These are phyloP conservation scores for Dillenia suffruticosa DNA, from an alignment of 164 flowering plant species.

Conservation along the genomic window DNA sequence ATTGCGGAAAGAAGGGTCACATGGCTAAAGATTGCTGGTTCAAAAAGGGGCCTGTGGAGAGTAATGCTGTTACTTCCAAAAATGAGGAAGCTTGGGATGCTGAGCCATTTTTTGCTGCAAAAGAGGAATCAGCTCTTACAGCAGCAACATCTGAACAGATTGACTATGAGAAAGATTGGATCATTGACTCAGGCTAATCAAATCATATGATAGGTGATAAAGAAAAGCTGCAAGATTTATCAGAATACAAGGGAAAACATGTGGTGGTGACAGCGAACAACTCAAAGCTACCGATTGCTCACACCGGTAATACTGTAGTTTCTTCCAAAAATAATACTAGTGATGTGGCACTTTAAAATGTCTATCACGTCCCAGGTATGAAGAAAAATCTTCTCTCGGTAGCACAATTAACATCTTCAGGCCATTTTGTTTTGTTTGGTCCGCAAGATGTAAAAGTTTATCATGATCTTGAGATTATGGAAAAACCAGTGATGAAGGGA, in stretches of 20 bases:
- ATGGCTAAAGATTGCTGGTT: constrained; percentile 1
- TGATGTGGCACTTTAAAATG: constrained; percentile 6
- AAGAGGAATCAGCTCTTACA: constrained; percentile 9
- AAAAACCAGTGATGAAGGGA: neutral
- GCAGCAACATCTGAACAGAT: neutral
- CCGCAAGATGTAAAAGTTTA: constrained; percentile 17
- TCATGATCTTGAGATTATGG: neutral
- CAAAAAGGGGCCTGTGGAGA: neutral
- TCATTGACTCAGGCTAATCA: constrained; percentile 10
- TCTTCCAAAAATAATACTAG: neutral
- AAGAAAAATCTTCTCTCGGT: constrained; percentile 17
- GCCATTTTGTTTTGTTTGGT: constrained; percentile 15
- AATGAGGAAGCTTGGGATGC: constrained; percentile 6
- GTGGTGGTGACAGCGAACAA: constrained; percentile 13
- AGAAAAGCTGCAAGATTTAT: neutral
- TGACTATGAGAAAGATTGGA: constrained; percentile 6
- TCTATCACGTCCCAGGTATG: constrained; percentile 17
- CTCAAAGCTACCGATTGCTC: constrained; percentile 10
- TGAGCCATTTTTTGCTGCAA: neutral
- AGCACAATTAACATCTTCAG: constrained; percentile 9
- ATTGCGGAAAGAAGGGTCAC: constrained; percentile 2
- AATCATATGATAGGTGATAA: constrained; percentile 17
- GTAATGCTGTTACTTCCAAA: constrained; percentile 5
- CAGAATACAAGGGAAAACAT: constrained; percentile 5
- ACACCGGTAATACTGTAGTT: neutral